A percentile compares a stretch with the other conserved stretches of the same genome.
phyloP scores from a whole-genome alignment of 176 grass and related monocot genomes.

The Alloteropsis semialata region DNA sequence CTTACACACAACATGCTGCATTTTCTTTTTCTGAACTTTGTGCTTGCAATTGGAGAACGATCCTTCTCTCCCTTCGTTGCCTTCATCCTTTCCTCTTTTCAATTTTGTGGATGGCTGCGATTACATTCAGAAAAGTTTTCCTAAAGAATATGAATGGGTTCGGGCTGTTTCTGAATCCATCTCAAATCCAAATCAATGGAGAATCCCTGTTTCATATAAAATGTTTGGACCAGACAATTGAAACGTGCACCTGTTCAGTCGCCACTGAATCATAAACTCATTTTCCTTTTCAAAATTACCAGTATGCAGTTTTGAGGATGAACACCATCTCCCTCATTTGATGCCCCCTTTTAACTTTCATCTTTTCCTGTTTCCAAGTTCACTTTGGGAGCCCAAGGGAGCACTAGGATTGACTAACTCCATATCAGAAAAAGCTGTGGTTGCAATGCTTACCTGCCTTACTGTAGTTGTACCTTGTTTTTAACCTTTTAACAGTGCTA shows the following conservation, averaged over 20 bases:
- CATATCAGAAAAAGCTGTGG: too few species aligned
- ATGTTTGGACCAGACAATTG: background rate
- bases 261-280: background rate
- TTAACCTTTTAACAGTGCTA: too few species aligned
- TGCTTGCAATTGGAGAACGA: background rate
- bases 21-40: background rate
- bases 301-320: background rate
- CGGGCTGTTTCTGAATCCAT: background rate
- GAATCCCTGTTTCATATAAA: background rate
- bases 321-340: background rate
- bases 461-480: too few species aligned
- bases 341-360: background rate
- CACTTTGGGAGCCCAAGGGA: too few species aligned
- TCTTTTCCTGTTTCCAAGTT: slow-evolving; percentile 5
- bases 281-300: background rate
- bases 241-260: background rate
- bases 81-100: background rate
- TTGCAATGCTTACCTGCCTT: too few species aligned
- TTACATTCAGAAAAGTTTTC: background rate
- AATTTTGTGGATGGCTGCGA: background rate
- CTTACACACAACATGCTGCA: background rate
- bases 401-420: too few species aligned
- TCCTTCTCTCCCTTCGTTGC: background rate
- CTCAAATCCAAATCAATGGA: too few species aligned
- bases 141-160: background rate